A percentile compares a stretch with the other conserved stretches of the same genome.
These are phyloP conservation scores for Avena sativa DNA, from an alignment of 176 grass and related monocot genomes.

Conservation along the genomic window DNA sequence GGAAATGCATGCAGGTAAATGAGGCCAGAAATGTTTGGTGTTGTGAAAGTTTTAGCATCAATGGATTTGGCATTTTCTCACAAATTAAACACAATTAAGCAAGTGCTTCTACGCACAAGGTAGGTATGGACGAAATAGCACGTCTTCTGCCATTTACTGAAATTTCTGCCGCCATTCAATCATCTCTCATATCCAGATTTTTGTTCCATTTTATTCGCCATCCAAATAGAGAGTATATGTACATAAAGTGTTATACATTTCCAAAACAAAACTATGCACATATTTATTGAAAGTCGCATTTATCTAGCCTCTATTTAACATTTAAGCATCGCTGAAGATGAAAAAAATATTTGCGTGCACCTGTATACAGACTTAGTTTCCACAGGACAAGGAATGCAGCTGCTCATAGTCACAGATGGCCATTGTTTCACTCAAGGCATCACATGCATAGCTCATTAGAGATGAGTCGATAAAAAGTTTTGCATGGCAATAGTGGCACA, in stretches of 20 bases:
- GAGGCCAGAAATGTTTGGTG: constrained; percentile 8
- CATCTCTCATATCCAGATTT: constrained; percentile 28
- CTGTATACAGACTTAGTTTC: neutral
- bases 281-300: constrained; percentile 21
- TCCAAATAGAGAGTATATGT: constrained; percentile 22
- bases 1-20: constrained; percentile 15
- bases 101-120: constrained; percentile 14
- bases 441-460: neutral
- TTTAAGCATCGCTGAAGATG: constrained; percentile 11
- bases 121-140: constrained; percentile 6
- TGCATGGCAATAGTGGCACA: neutral
- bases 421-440: neutral
- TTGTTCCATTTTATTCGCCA: constrained; percentile 12
- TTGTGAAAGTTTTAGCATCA: constrained; percentile 28
- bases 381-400: neutral
- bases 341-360: constrained; percentile 8
- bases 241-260: neutral
- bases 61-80: constrained; percentile 19
- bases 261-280: constrained; percentile 22
- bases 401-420: constrained; percentile 12
- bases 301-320: constrained; percentile 21
- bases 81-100: constrained; percentile 4
- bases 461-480: neutral
- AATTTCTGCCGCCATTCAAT: neutral
- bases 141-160: constrained; percentile 12